These are phyloP conservation scores for Candida vaughaniae DNA, from an alignment of 805 yeast genomes.

Conservation along the genomic window DNA sequence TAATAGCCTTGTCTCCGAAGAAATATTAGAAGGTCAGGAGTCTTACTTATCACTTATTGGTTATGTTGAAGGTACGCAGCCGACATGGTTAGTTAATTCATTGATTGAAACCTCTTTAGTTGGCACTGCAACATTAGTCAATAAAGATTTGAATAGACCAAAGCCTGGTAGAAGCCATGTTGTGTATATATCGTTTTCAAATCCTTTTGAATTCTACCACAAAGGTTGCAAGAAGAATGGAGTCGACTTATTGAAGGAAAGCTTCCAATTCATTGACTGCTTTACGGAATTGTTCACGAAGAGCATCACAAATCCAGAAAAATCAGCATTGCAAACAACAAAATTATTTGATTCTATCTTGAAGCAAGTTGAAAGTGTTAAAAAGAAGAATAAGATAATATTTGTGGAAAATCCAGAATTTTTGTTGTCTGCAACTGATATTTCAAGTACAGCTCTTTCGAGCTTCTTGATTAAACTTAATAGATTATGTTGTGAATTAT, in stretches of 20 bases:
- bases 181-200: slow-evolving; percentile 35
- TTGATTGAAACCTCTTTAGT: slow-evolving; percentile 50
- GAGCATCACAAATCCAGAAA: slow-evolving; percentile 21
- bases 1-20: slow-evolving; percentile 41
- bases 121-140: slow-evolving; percentile 47
- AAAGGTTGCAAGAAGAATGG: slow-evolving; percentile 41
- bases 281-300: slow-evolving; percentile 45
- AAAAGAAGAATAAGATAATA: slow-evolving; percentile 21
- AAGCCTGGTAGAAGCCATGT: slow-evolving; percentile 26
- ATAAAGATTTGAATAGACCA: slow-evolving; percentile 24
- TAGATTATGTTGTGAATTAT: slow-evolving; percentile 29
- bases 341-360: slow-evolving; percentile 20
- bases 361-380: slow-evolving; percentile 7
- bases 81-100: slow-evolving; percentile 61
- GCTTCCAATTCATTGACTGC: slow-evolving; percentile 44
- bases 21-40: slow-evolving; percentile 14
- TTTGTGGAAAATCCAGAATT: slow-evolving; percentile 50
- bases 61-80: slow-evolving; percentile 50
- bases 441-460: slow-evolving; percentile 34
- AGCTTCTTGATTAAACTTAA: slow-evolving; percentile 32
- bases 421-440: slow-evolving; percentile 41
- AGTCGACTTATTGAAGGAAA: slow-evolving; percentile 24
- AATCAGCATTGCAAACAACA: slow-evolving; percentile 15
- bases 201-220: slow-evolving; percentile 30
- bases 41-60: slow-evolving; percentile 25